Base-by-base conservation (phyloP, 352 stramenopile species). In the Globisporangium sylvaticum region DNA sequence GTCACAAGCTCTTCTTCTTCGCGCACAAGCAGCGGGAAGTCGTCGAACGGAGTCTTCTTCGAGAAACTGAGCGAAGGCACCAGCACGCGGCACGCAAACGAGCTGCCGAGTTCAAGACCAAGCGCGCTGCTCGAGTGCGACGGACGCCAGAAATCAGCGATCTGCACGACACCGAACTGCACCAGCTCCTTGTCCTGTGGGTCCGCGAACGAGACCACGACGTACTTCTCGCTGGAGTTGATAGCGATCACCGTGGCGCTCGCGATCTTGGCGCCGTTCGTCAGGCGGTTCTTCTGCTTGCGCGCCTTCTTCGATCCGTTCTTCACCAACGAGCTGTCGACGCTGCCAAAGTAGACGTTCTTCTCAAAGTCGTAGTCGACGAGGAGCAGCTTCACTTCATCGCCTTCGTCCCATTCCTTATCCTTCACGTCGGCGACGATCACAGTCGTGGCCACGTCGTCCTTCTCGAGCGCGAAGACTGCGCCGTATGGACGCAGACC, bases 321-420 rank as follows among this genome's bases (percentile, higher is more conserved):
- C 59, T 80, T 78, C 2, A 92, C 84, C 8, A 94, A 72, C n/a
- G 64, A 61, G 2, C 68, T 66, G 34, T 84, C 77, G 12, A 78
- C 68, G 25, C 71, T 64, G 10, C 76, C 89, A 53, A 86, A 94
- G 69, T 86, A 96, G 42, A 96, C 79, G 48, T 78, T 77, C 77
- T 95, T 96, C 31, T 88, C 89, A 55, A 90, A 90, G 66, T 96
- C 88, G 68, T 90, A 96, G 73, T 96, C 87, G 1, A 89, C 84
- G 2, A 95, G 74, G 15, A 91, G 63, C 52, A 96, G 48, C 78
- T 95, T 94, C 32, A 92, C 75, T 39, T 64, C 74, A 60, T 88
- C 74, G 39, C 81, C 82, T 70, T 94, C 83, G 56, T 83, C 72
- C 77, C 78, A 90, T 25, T 72, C 58, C 8, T 57, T 71, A 5